Evolutionary conservation across 352 stramenopile species (phyloP).

Genomic region (Globisporangium recalcitrans): DNA sequence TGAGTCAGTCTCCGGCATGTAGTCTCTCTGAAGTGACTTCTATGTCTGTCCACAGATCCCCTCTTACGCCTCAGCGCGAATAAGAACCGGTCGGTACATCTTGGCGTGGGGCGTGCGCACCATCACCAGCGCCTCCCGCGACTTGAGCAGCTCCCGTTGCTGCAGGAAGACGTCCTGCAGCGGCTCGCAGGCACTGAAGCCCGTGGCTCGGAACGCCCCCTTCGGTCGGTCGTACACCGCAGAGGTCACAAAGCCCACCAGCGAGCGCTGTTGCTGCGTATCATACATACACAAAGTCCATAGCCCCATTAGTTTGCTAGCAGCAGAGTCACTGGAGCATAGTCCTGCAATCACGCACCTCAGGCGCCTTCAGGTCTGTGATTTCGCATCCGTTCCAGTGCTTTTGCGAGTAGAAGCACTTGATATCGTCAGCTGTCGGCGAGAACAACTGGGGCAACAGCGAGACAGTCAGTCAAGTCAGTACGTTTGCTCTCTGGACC

Average conservation of each 20-base stretch:
- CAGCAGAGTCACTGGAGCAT: background rate
- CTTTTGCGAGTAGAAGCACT: conserved; percentile 24
- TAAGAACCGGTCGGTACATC: conserved; percentile 42
- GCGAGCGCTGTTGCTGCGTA: conserved; percentile 22
- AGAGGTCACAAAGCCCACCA: conserved; percentile 67
- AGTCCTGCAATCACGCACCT: background rate
- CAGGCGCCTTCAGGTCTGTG: conserved; percentile 2
- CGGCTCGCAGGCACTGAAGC: conserved; percentile 59
- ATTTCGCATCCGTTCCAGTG: conserved; percentile 33
- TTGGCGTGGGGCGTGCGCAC: conserved; percentile 36
- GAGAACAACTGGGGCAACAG: conserved; percentile 24
- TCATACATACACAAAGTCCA: background rate
- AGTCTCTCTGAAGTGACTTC: background rate
- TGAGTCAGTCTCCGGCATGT: background rate
- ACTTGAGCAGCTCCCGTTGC: conserved; percentile 2
- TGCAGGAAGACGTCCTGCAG: conserved; percentile 58
- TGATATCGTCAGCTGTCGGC: conserved; percentile 24
- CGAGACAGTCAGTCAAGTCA: conserved; percentile 1
- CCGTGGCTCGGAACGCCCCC: conserved; percentile 48
- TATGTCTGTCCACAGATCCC: background rate
- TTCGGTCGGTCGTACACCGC: conserved; percentile 79
- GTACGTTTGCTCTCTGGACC: too few species aligned
- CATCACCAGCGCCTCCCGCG: conserved; percentile 38
- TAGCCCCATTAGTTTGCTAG: background rate
- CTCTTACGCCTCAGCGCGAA: conserved; percentile 9